Evolutionary conservation across 495 filamentous ascomycete genomes (phyloP).

Genomic region (Aspergillus wentii): DNA sequence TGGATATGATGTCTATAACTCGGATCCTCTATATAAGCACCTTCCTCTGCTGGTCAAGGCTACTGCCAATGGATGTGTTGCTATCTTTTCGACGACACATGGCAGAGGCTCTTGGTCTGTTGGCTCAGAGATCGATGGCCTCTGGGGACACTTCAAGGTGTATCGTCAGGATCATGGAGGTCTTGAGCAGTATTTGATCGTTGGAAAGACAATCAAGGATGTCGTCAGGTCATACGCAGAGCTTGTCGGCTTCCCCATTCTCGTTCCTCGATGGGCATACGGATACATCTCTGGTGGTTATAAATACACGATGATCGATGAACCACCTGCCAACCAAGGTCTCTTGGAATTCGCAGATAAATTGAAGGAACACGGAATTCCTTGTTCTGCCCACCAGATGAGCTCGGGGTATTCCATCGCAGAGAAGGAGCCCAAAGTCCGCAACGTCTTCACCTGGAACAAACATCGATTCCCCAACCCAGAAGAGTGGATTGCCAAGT

Average conservation of each 20-base stretch:
- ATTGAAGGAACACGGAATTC: slow-evolving; percentile 57
- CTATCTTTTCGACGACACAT: slow-evolving; percentile 62
- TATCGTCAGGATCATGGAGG: slow-evolving; percentile 67
- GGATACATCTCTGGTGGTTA: slow-evolving; percentile 66
- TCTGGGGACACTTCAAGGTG: slow-evolving; percentile 67
- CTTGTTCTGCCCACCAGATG: slow-evolving; percentile 69
- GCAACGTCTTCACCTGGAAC: slow-evolving; percentile 72
- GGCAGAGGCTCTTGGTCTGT: slow-evolving; percentile 57
- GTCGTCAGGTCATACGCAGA: slow-evolving; percentile 61
- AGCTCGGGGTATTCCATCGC: slow-evolving; percentile 68
- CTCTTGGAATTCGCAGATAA: slow-evolving; percentile 56
- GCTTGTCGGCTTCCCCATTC: slow-evolving; percentile 57
- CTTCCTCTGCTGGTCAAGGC: slow-evolving; percentile 64
- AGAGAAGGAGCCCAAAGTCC: slow-evolving; percentile 57
- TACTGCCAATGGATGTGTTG: slow-evolving; percentile 54
- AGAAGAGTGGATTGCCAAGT: slow-evolving; percentile 52
- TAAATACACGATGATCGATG: slow-evolving; percentile 63
- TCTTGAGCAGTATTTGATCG: slow-evolving; percentile 63
- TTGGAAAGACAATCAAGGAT: slow-evolving; percentile 59
- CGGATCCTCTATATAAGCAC: slow-evolving; percentile 70
- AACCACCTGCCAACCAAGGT: slow-evolving; percentile 52
- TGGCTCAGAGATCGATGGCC: slow-evolving; percentile 65
- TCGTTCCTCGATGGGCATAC: slow-evolving; percentile 64
- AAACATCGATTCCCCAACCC: slow-evolving; percentile 60
- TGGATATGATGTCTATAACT: slow-evolving; percentile 64